A percentile compares a stretch with the other conserved stretches of the same genome.
phyloP scores from a whole-genome alignment of 345 rosid genomes.

The Citrus reticulata region DNA sequence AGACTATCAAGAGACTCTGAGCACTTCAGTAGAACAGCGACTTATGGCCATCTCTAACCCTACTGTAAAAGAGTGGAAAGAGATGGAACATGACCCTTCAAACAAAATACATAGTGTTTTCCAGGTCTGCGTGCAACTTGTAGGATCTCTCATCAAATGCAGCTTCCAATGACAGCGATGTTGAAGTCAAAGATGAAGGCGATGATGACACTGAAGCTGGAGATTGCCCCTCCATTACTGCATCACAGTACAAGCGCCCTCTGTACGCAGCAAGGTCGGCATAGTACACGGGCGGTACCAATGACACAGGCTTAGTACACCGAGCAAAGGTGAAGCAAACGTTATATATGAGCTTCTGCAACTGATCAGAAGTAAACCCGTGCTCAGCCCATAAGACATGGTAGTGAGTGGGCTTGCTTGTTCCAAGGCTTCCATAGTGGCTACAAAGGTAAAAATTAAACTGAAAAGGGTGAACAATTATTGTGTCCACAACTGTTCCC shows the following conservation, averaged over 20 bases:
- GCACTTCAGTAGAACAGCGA: not conserved
- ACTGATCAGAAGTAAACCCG: constrained; percentile 50
- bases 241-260: constrained; percentile 70
- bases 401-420: constrained; percentile 87
- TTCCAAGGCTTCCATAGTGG: constrained; percentile 75
- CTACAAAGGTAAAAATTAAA: constrained; percentile 78
- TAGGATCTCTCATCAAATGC: constrained; percentile 39
- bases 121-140: constrained; percentile 57
- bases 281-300: constrained; percentile 79
- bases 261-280: constrained; percentile 84
- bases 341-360: constrained; percentile 68
- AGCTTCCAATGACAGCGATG: constrained; percentile 33
- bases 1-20: not conserved
- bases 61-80: not conserved
- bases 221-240: constrained; percentile 41
- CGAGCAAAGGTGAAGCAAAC: constrained; percentile 86
- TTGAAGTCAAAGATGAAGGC: constrained; percentile 36
- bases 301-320: constrained; percentile 77
- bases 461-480: constrained; percentile 65
- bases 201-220: constrained; percentile 39
- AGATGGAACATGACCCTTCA: constrained; percentile 27
- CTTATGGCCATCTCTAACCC: not conserved
- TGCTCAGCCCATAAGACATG: constrained; percentile 71
- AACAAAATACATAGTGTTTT: constrained; percentile 69
- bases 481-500: constrained; percentile 77